Conservation (phyloP, 192 early-diverging fungal genomes). For the Coemansia sp. region DNA sequence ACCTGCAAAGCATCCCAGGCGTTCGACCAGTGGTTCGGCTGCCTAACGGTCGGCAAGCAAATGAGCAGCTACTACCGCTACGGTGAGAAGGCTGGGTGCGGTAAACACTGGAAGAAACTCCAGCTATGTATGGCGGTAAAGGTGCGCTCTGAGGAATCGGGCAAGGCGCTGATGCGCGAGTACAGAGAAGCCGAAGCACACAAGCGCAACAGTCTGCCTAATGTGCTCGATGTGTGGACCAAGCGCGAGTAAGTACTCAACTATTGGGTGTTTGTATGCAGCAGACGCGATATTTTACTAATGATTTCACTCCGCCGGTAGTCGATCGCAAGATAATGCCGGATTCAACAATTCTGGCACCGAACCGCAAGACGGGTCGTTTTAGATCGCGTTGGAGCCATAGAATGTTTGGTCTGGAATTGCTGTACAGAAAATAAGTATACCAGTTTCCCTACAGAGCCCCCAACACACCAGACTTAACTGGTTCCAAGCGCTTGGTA, state of each 20-base stretch:
- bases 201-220: constrained; percentile 19
- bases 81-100: constrained; percentile 35
- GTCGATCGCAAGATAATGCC: no score
- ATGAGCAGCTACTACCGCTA: constrained; percentile 51
- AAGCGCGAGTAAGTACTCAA: constrained; percentile 15
- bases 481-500: not conserved
- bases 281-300: no score
- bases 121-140: constrained; percentile 41
- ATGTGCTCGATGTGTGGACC: constrained; percentile 48
- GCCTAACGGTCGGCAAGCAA: constrained; percentile 47
- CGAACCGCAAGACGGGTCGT: no score
- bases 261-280: no score
- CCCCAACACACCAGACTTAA: not conserved
- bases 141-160: constrained; percentile 29
- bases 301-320: no score
- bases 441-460: not conserved
- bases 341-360: no score
- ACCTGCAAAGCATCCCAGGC: constrained; percentile 45
- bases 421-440: no score
- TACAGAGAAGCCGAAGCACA: constrained; percentile 20
- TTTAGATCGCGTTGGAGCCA: no score
- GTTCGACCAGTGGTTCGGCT: constrained; percentile 47
- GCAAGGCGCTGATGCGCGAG: constrained; percentile 30
- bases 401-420: no score
- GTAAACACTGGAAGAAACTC: constrained; percentile 41